Evolutionary conservation across 257 asterid species (phyloP).

Genomic region (Nyctanthes arbortristis): DNA sequence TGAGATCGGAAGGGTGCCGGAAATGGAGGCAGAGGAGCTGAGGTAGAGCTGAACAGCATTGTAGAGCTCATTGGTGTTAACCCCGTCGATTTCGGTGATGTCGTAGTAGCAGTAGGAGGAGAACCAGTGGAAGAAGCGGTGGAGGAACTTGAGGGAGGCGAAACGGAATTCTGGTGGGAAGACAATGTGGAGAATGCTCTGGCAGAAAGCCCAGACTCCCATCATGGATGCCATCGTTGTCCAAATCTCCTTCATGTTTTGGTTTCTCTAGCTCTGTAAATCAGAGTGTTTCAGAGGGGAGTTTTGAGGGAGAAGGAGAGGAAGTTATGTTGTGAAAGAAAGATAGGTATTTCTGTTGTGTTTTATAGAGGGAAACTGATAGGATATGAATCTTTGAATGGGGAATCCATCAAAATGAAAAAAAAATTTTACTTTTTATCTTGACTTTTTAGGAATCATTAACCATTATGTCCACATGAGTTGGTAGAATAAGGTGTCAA

Average conservation of each 20-base stretch:
- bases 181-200: conserved; percentile 36
- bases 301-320: not conserved
- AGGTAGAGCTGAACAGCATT: conserved; percentile 51
- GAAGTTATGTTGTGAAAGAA: not conserved
- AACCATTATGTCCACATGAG: too few relatives aligned
- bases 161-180: conserved; percentile 49
- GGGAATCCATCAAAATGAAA: too few relatives aligned
- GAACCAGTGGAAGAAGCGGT: conserved; percentile 38
- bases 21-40: conserved; percentile 38
- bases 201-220: conserved; percentile 55
- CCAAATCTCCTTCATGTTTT: conserved; percentile 43
- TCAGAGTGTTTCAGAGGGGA: not conserved
- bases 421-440: too few relatives aligned
- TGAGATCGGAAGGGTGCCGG: conserved; percentile 42
- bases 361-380: not conserved
- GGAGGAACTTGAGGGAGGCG: conserved; percentile 32
- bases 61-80: conserved; percentile 54
- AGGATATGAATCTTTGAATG: too few relatives aligned
- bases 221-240: conserved; percentile 46
- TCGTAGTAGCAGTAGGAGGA: conserved; percentile 47
- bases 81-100: conserved; percentile 50
- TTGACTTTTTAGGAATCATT: too few relatives aligned
- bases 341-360: not conserved
- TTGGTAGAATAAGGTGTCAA: too few relatives aligned
- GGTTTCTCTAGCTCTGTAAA: not conserved